A percentile compares a stretch with the other conserved stretches of the same genome.
Evolutionary conservation across 306 rosid genomes (phyloP).

Genomic region (Malus sylvestris): DNA sequence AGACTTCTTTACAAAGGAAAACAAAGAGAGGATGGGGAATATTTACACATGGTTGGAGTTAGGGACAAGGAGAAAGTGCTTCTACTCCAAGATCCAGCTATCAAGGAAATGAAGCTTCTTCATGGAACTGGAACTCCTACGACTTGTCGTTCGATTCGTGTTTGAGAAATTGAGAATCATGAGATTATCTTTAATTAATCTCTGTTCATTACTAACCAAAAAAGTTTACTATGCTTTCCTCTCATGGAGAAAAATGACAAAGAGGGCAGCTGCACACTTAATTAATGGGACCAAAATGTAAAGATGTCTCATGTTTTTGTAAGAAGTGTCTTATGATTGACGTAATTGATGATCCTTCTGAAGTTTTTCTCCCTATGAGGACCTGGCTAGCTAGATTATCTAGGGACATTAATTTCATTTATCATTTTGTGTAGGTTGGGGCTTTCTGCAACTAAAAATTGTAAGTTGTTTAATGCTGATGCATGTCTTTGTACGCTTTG

Average conservation of each 20-base stretch:
- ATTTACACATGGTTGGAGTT: conserved; percentile 92
- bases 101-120: conserved; percentile 61
- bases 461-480: too few relatives aligned
- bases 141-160: conserved; percentile 44
- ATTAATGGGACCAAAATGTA: too few relatives aligned
- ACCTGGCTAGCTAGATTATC: background rate
- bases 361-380: background rate
- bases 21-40: conserved; percentile 79
- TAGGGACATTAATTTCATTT: background rate
- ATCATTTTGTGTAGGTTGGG: too few relatives aligned
- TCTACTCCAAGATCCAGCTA: conserved; percentile 78
- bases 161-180: conserved; percentile 15
- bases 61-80: conserved; percentile 86
- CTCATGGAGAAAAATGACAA: too few relatives aligned
- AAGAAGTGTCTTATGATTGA: too few relatives aligned
- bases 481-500: background rate
- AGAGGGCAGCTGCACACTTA: too few relatives aligned
- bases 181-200: background rate
- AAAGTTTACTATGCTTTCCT: background rate
- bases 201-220: background rate
- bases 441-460: too few relatives aligned
- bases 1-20: conserved; percentile 83
- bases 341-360: too few relatives aligned
- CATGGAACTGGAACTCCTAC: conserved; percentile 35
- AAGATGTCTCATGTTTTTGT: too few relatives aligned